phyloP scores from a whole-genome alignment of 1,284 basidiomycete genomes.

The Austropuccinia psidii region DNA sequence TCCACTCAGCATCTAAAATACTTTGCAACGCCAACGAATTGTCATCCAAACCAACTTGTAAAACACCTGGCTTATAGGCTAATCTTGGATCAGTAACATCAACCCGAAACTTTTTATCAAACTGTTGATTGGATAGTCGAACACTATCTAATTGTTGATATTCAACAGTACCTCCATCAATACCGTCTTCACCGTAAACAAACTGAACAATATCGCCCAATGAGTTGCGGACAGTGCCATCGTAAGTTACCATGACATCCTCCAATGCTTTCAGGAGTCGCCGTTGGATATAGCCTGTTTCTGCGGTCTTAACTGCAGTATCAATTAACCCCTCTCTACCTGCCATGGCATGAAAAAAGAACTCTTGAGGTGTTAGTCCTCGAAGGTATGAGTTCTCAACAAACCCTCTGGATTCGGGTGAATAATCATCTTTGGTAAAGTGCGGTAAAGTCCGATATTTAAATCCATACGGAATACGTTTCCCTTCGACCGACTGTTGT shows the following conservation, averaged over 20 bases:
- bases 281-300: conserved; percentile 98
- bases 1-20: conserved; percentile 80
- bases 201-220: conserved; percentile 93
- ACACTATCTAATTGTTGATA: conserved; percentile 86
- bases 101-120: conserved; percentile 82
- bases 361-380: conserved; percentile 94
- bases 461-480: conserved; percentile 97
- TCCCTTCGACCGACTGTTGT: conserved; percentile 96
- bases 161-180: conserved; percentile 97
- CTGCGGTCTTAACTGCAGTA: conserved; percentile 98
- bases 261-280: conserved; percentile 96
- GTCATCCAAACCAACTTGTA: conserved; percentile 92
- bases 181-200: conserved; percentile 95
- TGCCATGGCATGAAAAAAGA: conserved; percentile 99
- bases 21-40: conserved; percentile 72
- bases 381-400: conserved; percentile 99
- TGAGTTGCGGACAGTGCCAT: conserved; percentile 95
- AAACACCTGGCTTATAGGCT: conserved; percentile 55
- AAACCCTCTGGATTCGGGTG: conserved; percentile 95
- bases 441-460: conserved; percentile 91
- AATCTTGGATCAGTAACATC: conserved; percentile 70
- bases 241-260: conserved; percentile 95
- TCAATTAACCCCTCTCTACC: conserved; percentile 98
- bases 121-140: conserved; percentile 70
- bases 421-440: conserved; percentile 98